A percentile compares a stretch with the other conserved stretches of the same genome.
Conservation (phyloP, 1,139 yeast genomes). For the Kodamaea anthophila region DNA sequence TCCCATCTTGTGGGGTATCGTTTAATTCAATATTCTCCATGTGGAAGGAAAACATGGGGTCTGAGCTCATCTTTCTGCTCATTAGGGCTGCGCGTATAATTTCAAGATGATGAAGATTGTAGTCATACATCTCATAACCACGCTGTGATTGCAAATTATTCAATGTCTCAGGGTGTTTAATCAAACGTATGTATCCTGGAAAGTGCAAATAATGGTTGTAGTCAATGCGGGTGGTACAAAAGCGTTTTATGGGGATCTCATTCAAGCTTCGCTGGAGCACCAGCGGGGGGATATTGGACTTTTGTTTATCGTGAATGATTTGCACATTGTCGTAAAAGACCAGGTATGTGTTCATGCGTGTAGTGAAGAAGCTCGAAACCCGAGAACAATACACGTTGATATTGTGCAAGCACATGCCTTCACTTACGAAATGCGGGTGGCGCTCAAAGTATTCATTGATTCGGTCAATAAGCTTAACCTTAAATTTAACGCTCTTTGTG, state of each 20-base stretch:
- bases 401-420: slow-evolving; percentile 1
- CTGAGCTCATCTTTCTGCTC: slow-evolving; percentile 4
- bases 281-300: slow-evolving; percentile 3
- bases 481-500: slow-evolving; percentile 4
- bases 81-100: too few species aligned
- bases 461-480: slow-evolving; percentile 3
- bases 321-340: slow-evolving; percentile 16
- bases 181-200: slow-evolving; percentile 12
- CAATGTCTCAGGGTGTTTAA: slow-evolving; percentile 9
- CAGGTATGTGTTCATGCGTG: slow-evolving; percentile 16
- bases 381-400: slow-evolving; percentile 17
- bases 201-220: slow-evolving; percentile 17
- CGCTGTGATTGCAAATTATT: slow-evolving; percentile 5
- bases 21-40: slow-evolving; percentile 8
- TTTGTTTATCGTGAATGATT: slow-evolving; percentile 6
- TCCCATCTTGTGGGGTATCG: neutral
- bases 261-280: slow-evolving; percentile 10
- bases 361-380: slow-evolving; percentile 19
- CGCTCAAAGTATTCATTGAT: slow-evolving; percentile 1
- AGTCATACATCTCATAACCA: slow-evolving; percentile 8
- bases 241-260: slow-evolving; percentile 19
- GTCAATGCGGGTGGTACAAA: slow-evolving; percentile 13
- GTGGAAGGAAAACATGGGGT: slow-evolving; percentile 11
- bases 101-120: slow-evolving; percentile 11
- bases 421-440: slow-evolving; percentile 3